phyloP scores from a whole-genome alignment of 225 moss, liverwort and hornwort species.

The Marchantia paleacea region DNA sequence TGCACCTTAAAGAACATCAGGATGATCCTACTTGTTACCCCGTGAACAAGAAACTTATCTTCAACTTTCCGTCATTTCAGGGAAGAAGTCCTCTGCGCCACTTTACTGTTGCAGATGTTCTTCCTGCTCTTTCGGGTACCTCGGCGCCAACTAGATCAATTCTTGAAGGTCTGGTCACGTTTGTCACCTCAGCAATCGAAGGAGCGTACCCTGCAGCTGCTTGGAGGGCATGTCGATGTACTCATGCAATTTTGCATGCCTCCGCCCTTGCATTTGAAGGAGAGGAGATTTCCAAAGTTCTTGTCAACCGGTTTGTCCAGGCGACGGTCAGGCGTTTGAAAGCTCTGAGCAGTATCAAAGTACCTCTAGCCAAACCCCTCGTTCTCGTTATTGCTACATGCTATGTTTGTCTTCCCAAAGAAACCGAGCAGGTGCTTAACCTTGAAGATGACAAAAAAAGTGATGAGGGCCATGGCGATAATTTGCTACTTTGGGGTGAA shows the following conservation, averaged over 20 bases:
- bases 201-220: constrained; percentile 82
- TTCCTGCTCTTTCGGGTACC: constrained; percentile 39
- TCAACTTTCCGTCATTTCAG: constrained; percentile 28
- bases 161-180: constrained; percentile 70
- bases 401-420: constrained; percentile 62
- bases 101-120: constrained; percentile 53
- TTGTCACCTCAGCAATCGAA: constrained; percentile 74
- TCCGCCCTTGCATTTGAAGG: constrained; percentile 81
- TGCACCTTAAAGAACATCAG: too few relatives aligned
- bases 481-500: constrained; percentile 59
- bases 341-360: constrained; percentile 54
- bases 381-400: constrained; percentile 65
- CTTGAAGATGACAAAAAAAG: constrained; percentile 47
- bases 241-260: constrained; percentile 76
- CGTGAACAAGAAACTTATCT: not conserved
- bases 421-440: constrained; percentile 53
- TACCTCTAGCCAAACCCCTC: constrained; percentile 72
- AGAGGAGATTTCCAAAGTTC: constrained; percentile 62
- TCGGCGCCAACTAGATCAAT: constrained; percentile 57
- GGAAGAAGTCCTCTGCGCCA: constrained; percentile 75
- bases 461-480: constrained; percentile 40
- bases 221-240: constrained; percentile 93
- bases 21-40: not conserved
- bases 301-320: constrained; percentile 59
- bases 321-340: constrained; percentile 59